Conservation (phyloP, 2,329 filamentous ascomycete species). For the Fusarium vanettenii region DNA sequence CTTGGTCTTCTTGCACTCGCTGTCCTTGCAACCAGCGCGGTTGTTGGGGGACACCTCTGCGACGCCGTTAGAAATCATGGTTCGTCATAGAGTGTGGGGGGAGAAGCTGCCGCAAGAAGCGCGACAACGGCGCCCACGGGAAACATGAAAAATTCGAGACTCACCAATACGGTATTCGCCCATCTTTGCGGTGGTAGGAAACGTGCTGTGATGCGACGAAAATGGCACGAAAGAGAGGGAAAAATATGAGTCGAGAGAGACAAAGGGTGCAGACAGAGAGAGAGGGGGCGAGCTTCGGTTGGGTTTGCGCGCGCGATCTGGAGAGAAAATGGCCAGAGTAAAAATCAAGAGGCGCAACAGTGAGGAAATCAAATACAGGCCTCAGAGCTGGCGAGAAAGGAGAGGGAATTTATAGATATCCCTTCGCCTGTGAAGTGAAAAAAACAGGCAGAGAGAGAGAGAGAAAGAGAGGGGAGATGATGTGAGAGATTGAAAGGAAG, state of each 20-base stretch:
- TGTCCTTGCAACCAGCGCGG: conserved; percentile 80
- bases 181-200: conserved; percentile 49
- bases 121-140: background rate
- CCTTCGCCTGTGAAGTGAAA: conserved; percentile 6
- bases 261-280: conserved; percentile 3
- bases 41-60: conserved; percentile 78
- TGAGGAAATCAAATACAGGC: background rate
- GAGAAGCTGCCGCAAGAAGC: background rate
- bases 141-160: conserved; percentile 28
- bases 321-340: background rate
- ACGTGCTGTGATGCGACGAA: conserved; percentile 1
- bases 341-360: background rate
- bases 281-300: conserved; percentile 5
- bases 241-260: conserved; percentile 3
- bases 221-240: conserved; percentile 22
- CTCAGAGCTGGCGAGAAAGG: background rate
- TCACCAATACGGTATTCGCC: conserved; percentile 61
- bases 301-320: conserved; percentile 3
- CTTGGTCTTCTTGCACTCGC: conserved; percentile 75
- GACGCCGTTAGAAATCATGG: conserved; percentile 22
- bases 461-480: background rate
- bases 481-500: conserved; percentile 28
- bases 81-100: conserved; percentile 1
- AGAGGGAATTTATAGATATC: conserved; percentile 2
- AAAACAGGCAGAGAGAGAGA: conserved; percentile 26